These are phyloP conservation scores for Colletotrichum musae DNA, from an alignment of 2,329 filamentous ascomycete species.

Conservation along the genomic window DNA sequence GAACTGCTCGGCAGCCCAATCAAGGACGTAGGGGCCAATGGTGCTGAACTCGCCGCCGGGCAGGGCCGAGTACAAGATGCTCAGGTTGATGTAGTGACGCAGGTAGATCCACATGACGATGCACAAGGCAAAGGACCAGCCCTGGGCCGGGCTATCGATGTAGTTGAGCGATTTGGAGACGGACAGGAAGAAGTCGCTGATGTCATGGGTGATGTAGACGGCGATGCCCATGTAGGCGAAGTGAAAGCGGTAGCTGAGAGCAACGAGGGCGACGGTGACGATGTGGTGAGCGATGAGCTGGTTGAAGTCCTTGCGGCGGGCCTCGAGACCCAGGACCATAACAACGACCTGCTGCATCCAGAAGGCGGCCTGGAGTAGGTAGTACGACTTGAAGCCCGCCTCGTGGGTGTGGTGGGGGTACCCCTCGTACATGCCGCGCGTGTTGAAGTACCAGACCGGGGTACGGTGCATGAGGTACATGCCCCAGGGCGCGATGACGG, in stretches of 20 bases:
- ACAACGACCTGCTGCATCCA: conserved; percentile 97
- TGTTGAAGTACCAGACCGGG: conserved; percentile 98
- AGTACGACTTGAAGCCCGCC: conserved; percentile 92
- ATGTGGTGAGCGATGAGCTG: conserved; percentile 94
- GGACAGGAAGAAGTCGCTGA: conserved; percentile 95
- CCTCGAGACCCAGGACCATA: conserved; percentile 87
- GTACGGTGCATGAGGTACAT: conserved; percentile 92
- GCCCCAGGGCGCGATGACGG: conserved; percentile 83
- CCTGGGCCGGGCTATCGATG: conserved; percentile 82
- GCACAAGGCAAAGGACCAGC: conserved; percentile 87
- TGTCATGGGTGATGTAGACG: conserved; percentile 95
- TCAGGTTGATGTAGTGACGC: conserved; percentile 87
- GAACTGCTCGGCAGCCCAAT: conserved; percentile 84
- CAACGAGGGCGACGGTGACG: conserved; percentile 88
- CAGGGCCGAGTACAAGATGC: conserved; percentile 81
- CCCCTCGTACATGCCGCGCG: conserved; percentile 87
- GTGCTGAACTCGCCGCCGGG: conserved; percentile 76
- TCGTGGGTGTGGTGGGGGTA: conserved; percentile 89
- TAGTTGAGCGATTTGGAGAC: conserved; percentile 95
- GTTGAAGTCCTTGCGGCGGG: conserved; percentile 94
- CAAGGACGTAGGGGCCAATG: conserved; percentile 80
- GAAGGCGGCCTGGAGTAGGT: conserved; percentile 93
- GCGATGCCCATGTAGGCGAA: conserved; percentile 96
- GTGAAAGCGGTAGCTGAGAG: conserved; percentile 92
- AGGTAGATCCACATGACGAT: conserved; percentile 90